These are phyloP conservation scores for Leccinum truebloodii DNA, from an alignment of 768 basidiomycete species.

Conservation along the genomic window DNA sequence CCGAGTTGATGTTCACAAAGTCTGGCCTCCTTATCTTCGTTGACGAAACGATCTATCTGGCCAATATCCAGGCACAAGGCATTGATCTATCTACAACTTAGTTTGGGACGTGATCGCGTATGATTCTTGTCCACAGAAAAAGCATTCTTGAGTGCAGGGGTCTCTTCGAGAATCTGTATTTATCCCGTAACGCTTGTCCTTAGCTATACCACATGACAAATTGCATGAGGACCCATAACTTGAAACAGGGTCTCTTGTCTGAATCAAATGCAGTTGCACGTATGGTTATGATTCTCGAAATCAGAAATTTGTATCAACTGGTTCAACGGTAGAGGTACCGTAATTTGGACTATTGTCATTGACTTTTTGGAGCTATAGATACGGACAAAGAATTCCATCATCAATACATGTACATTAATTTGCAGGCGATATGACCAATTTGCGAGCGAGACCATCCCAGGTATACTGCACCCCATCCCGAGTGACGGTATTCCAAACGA, in stretches of 20 bases:
- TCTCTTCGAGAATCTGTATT: neutral
- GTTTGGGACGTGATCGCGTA: neutral
- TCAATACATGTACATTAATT: neutral
- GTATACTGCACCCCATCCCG: constrained; percentile 5
- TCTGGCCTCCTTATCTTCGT: constrained; percentile 41
- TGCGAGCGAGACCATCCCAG: constrained; percentile 1
- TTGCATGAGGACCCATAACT: neutral
- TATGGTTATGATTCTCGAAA: neutral
- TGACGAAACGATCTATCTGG: constrained; percentile 42
- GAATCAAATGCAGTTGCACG: neutral
- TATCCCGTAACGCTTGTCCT: neutral
- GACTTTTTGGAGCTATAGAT: neutral
- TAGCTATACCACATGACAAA: neutral
- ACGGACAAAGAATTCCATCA: neutral
- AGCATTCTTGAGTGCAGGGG: neutral
- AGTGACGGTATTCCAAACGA: constrained; percentile 9
- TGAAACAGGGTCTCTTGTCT: neutral
- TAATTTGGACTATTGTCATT: neutral
- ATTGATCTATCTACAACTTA: constrained; percentile 16
- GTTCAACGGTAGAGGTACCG: neutral
- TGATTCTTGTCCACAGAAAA: constrained; percentile 1
- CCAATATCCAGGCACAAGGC: constrained; percentile 36
- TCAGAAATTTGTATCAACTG: neutral
- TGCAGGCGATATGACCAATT: neutral
- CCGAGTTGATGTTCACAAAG: constrained; percentile 44